Conservation (phyloP, 2,329 filamentous ascomycete genomes). For the Penicillium frequentans region DNA sequence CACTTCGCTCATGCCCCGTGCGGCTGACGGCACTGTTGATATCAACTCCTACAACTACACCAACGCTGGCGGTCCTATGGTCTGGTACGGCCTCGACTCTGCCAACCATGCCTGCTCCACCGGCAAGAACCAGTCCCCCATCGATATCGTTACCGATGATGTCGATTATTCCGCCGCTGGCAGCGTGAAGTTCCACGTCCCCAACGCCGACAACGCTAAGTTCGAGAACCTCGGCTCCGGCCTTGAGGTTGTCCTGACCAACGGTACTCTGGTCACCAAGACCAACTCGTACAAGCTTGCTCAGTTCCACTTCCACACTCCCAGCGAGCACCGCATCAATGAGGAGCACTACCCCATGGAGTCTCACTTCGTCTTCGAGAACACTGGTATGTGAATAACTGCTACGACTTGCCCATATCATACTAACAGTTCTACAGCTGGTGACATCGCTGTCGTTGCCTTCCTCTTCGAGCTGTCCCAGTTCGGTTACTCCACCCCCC, state of each 20-base stretch:
- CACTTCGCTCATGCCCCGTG: slow-evolving; percentile 13
- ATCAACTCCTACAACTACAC: slow-evolving; percentile 15
- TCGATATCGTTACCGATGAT: slow-evolving; percentile 46
- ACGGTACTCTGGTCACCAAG: slow-evolving; percentile 47
- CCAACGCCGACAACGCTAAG: slow-evolving; percentile 16
- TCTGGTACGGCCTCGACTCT: slow-evolving; percentile 51
- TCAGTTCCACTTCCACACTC: slow-evolving; percentile 63
- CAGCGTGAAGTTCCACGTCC: slow-evolving; percentile 24
- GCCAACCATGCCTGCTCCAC: slow-evolving; percentile 50
- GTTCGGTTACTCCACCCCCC: slow-evolving; percentile 35
- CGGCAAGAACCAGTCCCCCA: slow-evolving; percentile 57
- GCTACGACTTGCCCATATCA: neutral
- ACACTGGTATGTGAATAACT: slow-evolving; percentile 35
- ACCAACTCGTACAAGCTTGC: slow-evolving; percentile 45
- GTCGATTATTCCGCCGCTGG: slow-evolving; percentile 17
- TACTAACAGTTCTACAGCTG: neutral
- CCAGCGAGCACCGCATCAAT: slow-evolving; percentile 58
- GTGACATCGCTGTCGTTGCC: slow-evolving; percentile 40
- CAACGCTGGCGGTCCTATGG: slow-evolving; percentile 48
- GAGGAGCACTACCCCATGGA: slow-evolving; percentile 53
- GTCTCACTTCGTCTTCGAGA: slow-evolving; percentile 62
- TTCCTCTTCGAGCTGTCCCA: slow-evolving; percentile 45
- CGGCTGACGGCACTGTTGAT: slow-evolving; percentile 10
- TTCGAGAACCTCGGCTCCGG: slow-evolving; percentile 52
- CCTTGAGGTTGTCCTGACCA: slow-evolving; percentile 53